Base-by-base conservation (phyloP, 2,329 filamentous ascomycete species). In the Remersonia thermophila region DNA sequence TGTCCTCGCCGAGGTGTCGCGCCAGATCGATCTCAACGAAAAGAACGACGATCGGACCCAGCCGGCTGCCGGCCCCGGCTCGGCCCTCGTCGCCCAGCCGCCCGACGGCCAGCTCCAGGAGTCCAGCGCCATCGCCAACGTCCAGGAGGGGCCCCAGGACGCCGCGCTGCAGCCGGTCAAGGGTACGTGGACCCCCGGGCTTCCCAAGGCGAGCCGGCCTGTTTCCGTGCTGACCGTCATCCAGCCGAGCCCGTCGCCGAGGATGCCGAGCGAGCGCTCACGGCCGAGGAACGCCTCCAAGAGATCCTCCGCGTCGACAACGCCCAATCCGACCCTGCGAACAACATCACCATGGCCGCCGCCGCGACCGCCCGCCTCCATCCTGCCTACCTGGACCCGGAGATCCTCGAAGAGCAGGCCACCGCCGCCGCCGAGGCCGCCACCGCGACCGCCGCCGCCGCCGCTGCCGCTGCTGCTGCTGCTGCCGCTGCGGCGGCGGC, bases 1-100 rank as follows among this genome's bases (percentile, higher is more conserved):
- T 54, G 86, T 86, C 4, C 67, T 94, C 15, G 86, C 86, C 23
- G 86, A 94, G 58, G 86, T 87, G 0, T 93, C 86, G 33, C 73
- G 84, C 34, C 83, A 83, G 55, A 73, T 91, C 39, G 81, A 82
- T 47, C 64, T 76, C 12, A 71, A 66, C 41, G 70, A 77, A 49
- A 76, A 75, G 51, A 70, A 66, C 35, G 70, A 72, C 47, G 64
- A 65, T 38, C 59, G 69, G 41, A 64, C 62, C 60, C 42, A 52
- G 49, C 40, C n/a, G n/a, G n/a, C 51, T 9, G 36, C 39, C 29
- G 48, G 41, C 39, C 46, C 34, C 43, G 51, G 41, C 9, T 6
- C 20, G 9, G 20, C 20, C 20, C 20, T 23, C 20, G 20, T 5
- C 20, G 20, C 20, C 5, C 20, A 23, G 9, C 20, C n/a, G n/a